Evolutionary conservation across 495 filamentous ascomycete species (phyloP).

Genomic region (Terfezia boudieri): DNA sequence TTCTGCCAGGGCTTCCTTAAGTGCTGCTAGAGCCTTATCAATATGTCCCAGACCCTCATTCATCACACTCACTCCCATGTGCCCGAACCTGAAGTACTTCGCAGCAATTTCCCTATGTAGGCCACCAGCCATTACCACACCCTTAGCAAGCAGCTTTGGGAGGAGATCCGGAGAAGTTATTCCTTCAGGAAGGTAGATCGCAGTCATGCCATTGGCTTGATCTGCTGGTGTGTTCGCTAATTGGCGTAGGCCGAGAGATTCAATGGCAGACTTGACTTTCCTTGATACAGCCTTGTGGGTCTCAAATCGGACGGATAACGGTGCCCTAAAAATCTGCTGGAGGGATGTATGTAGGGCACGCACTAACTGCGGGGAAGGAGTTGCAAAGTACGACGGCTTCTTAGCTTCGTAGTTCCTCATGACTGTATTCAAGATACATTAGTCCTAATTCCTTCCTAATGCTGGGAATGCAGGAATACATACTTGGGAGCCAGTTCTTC

Average conservation of each 20-base stretch:
- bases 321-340: constrained; percentile 55
- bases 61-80: constrained; percentile 85
- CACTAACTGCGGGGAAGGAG: constrained; percentile 80
- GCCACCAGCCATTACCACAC: constrained; percentile 83
- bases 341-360: constrained; percentile 90
- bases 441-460: background rate
- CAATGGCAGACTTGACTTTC: constrained; percentile 57
- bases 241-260: constrained; percentile 65
- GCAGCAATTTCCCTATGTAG: constrained; percentile 57
- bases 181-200: constrained; percentile 76
- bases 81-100: constrained; percentile 45
- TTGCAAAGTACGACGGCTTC: constrained; percentile 95
- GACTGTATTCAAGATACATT: constrained; percentile 25
- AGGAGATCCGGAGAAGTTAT: constrained; percentile 59
- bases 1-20: constrained; percentile 53
- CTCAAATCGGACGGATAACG: constrained; percentile 59
- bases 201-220: constrained; percentile 94
- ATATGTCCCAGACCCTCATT: constrained; percentile 40
- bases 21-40: constrained; percentile 52
- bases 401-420: constrained; percentile 97
- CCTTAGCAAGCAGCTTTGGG: constrained; percentile 67
- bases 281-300: constrained; percentile 53
- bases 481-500: constrained; percentile 88
- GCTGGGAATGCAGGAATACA: constrained; percentile 3
- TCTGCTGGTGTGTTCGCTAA: constrained; percentile 62